Percentiles rank a stretch among this genome's conserved stretches.
These are phyloP conservation scores for Wickerhamomyces sydowiorum DNA, from an alignment of 805 yeast genomes.

Conservation along the genomic window DNA sequence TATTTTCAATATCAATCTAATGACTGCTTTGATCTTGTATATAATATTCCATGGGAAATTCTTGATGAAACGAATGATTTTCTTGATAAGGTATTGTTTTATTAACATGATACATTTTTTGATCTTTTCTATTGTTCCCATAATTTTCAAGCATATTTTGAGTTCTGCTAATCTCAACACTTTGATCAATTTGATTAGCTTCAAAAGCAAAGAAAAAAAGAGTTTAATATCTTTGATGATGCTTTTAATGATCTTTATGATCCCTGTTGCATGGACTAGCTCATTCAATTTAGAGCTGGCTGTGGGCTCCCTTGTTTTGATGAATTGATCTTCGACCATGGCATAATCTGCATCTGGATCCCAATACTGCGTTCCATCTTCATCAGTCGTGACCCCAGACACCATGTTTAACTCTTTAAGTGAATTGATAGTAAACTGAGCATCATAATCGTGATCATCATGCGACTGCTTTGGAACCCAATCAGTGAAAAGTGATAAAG, in stretches of 20 bases:
- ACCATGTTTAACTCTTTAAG: neutral
- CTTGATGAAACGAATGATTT: constrained; percentile 10
- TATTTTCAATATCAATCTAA: constrained; percentile 12
- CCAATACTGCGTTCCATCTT: neutral
- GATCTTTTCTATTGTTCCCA: constrained; percentile 17
- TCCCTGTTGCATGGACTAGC: constrained; percentile 1
- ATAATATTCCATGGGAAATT: constrained; percentile 15
- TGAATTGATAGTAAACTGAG: neutral
- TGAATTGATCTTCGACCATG: neutral
- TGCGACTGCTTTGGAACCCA: neutral
- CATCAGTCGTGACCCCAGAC: neutral
- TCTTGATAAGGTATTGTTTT: constrained; percentile 9
- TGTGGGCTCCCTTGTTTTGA: neutral
- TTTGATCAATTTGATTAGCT: constrained; percentile 17
- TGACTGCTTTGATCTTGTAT: constrained; percentile 13
- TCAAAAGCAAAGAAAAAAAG: constrained; percentile 10
- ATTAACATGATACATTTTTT: constrained; percentile 12
- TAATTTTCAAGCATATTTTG: constrained; percentile 11
- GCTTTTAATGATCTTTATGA: constrained; percentile 11
- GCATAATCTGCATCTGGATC: constrained; percentile 2
- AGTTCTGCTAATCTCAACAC: constrained; percentile 9
- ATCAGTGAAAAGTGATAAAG: neutral
- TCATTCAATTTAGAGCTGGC: neutral
- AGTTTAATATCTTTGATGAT: constrained; percentile 8
- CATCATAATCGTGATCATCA: neutral